These are phyloP conservation scores for Fusarium caatingaense DNA, from an alignment of 2,329 filamentous ascomycete genomes.

Conservation along the genomic window DNA sequence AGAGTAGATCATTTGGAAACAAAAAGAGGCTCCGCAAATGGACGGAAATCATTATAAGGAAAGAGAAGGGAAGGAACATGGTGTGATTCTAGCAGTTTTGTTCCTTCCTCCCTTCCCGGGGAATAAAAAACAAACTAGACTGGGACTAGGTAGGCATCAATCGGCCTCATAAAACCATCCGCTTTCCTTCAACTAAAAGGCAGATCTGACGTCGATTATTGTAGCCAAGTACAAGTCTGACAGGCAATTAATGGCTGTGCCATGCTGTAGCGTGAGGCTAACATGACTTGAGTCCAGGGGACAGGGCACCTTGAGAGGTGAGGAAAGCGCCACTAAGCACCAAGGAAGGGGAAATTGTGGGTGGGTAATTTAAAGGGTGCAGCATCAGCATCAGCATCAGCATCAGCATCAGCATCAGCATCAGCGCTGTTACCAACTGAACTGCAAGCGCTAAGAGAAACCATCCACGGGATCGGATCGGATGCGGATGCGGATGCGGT, in stretches of 20 bases:
- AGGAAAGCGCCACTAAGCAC: conserved; percentile 31
- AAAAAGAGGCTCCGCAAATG: conserved; percentile 1
- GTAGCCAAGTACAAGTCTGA: neutral
- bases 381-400: neutral
- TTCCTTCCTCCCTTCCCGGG: conserved; percentile 1
- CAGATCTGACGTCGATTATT: conserved; percentile 38
- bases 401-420: neutral
- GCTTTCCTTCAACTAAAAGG: conserved; percentile 9
- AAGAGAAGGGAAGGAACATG: neutral
- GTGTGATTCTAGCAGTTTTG: conserved; percentile 21
- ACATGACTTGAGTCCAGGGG: neutral
- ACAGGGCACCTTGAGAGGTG: conserved; percentile 30
- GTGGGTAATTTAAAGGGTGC: conserved; percentile 41
- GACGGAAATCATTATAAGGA: neutral
- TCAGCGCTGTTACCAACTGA: neutral
- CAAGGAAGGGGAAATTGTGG: conserved; percentile 45
- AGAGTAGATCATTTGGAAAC: conserved; percentile 10
- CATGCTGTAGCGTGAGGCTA: conserved; percentile 30
- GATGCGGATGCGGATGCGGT: conserved; percentile 22
- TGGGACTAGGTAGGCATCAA: conserved; percentile 23
- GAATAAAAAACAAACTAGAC: conserved; percentile 17
- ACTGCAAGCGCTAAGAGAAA: conserved; percentile 22
- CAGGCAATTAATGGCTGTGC: conserved; percentile 34
- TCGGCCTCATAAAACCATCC: conserved; percentile 38
- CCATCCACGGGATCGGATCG: neutral